These are phyloP conservation scores for Leccinum incarnatum DNA, from an alignment of 768 basidiomycete species.

Conservation along the genomic window DNA sequence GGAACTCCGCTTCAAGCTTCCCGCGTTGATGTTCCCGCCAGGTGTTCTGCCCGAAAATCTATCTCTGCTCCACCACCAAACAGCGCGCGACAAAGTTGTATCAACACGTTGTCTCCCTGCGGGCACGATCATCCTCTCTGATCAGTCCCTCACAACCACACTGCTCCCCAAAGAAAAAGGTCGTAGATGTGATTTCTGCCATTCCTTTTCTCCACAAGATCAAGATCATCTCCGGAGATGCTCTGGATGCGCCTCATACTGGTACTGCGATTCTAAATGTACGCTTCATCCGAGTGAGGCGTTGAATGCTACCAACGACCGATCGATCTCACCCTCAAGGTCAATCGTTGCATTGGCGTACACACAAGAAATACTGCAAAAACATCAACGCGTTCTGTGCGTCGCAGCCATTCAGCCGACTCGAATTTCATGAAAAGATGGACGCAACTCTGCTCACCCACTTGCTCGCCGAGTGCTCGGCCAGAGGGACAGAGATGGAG, in stretches of 20 bases:
- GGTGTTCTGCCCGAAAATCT: slow-evolving; percentile 9
- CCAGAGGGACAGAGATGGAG: slow-evolving; percentile 5
- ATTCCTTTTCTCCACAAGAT: slow-evolving; percentile 33
- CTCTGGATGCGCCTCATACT: slow-evolving; percentile 64
- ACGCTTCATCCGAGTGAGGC: slow-evolving; percentile 24
- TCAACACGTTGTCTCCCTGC: slow-evolving; percentile 37
- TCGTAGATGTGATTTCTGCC: slow-evolving; percentile 65
- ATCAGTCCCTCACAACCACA: slow-evolving; percentile 43
- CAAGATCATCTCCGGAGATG: slow-evolving; percentile 48
- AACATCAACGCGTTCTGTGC: slow-evolving; percentile 44
- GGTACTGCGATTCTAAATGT: slow-evolving; percentile 73
- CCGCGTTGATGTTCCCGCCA: slow-evolving; percentile 7
- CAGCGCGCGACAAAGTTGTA: slow-evolving; percentile 51
- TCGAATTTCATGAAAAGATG: slow-evolving; percentile 52
- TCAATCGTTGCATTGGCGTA: slow-evolving; percentile 65
- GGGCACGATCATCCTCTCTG: slow-evolving; percentile 51
- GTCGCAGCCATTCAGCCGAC: slow-evolving; percentile 45
- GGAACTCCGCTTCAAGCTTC: not conserved
- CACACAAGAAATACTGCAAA: slow-evolving; percentile 71
- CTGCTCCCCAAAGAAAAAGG: slow-evolving; percentile 59
- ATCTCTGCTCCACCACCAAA: slow-evolving; percentile 42
- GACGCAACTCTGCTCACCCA: slow-evolving; percentile 68
- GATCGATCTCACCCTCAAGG: slow-evolving; percentile 39
- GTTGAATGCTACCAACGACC: slow-evolving; percentile 7
- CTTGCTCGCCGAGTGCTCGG: slow-evolving; percentile 43